These are phyloP conservation scores for Brassica cretica DNA, from an alignment of 345 rosid genomes.

Conservation along the genomic window DNA sequence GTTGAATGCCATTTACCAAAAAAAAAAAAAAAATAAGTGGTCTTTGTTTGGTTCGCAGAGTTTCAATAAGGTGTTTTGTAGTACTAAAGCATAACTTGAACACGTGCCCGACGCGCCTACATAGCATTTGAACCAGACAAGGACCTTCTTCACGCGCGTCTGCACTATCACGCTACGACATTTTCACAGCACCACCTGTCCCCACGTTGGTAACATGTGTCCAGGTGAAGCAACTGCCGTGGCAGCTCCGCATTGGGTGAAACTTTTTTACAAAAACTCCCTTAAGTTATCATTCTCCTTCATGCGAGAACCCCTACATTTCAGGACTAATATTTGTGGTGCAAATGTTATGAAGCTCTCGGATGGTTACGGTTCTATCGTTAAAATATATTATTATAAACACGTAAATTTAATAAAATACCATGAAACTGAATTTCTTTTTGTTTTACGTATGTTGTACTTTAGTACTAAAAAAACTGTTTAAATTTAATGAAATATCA, in stretches of 20 bases:
- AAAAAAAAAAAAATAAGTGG: constrained; percentile 12
- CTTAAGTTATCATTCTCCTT: not conserved
- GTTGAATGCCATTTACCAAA: not conserved
- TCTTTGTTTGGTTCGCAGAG: constrained; percentile 23
- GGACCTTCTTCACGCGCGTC: not conserved
- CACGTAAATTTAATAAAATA: not conserved
- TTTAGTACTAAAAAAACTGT: not conserved
- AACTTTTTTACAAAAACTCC: not conserved
- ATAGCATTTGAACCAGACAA: not conserved
- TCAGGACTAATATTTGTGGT: not conserved
- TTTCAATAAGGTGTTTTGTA: constrained; percentile 19
- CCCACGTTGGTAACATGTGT: constrained; percentile 34
- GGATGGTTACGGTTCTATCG: not conserved
- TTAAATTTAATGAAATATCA: not conserved
- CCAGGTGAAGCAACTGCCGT: constrained; percentile 18
- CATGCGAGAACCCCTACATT: not conserved
- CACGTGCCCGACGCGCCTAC: constrained; percentile 26
- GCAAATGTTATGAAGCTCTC: not conserved
- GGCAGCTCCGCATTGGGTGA: not conserved
- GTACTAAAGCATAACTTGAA: not conserved
- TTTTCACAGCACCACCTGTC: constrained; percentile 29
- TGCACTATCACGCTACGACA: constrained; percentile 28
- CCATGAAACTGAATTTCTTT: not conserved
- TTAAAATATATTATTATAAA: not conserved
- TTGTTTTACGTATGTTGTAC: not conserved